Evolutionary conservation across 2,329 filamentous ascomycete genomes (phyloP).

Genomic region (Verticillium albo-atrum): DNA sequence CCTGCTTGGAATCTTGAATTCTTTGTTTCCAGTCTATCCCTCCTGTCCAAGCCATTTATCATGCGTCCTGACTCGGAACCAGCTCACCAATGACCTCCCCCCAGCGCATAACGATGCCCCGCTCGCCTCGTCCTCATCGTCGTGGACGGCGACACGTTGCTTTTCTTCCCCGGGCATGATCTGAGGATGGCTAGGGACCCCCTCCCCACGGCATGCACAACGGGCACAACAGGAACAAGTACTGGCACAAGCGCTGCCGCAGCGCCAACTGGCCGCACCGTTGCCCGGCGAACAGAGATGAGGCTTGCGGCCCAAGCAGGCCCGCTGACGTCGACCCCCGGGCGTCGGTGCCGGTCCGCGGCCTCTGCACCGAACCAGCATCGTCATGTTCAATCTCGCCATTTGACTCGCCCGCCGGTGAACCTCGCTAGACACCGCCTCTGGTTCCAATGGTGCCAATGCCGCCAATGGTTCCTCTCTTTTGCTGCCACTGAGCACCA

Average conservation of each 20-base stretch:
- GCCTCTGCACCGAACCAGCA: not conserved
- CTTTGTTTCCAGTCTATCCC: not conserved
- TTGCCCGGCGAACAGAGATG: slow-evolving; percentile 1
- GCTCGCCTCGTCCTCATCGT: not conserved
- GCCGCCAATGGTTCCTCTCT: not conserved
- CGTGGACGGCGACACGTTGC: not conserved
- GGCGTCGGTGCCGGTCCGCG: not conserved
- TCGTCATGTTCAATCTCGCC: not conserved
- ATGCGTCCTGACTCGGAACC: not conserved
- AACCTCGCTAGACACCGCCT: not conserved
- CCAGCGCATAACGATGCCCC: not conserved
- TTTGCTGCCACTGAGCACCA: not conserved
- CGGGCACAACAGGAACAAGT: not conserved
- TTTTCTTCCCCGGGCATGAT: not conserved
- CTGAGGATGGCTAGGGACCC: not conserved
- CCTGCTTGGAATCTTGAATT: no score
- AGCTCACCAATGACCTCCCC: not conserved
- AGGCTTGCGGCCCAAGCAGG: slow-evolving; percentile 1
- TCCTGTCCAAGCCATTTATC: not conserved
- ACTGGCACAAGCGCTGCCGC: not conserved
- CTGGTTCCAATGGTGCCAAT: no score
- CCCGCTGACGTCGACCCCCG: not conserved
- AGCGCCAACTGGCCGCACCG: not conserved
- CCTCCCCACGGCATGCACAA: not conserved
- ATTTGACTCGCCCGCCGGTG: not conserved